Evolutionary conservation across 805 yeast genomes (phyloP).

Genomic region (Saccharomyces jurei): DNA sequence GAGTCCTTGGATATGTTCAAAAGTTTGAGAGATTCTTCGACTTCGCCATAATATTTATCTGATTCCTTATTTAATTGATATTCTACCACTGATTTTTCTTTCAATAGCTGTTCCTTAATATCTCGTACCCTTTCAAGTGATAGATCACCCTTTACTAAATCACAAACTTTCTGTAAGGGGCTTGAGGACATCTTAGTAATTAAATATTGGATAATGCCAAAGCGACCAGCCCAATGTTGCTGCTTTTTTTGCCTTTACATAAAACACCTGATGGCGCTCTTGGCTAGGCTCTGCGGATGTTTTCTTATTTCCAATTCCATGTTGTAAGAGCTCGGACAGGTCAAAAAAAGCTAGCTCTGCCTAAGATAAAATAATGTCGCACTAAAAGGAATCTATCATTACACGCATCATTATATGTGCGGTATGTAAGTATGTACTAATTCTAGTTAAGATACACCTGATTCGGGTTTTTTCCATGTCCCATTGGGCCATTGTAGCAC

Average conservation of each 20-base stretch:
- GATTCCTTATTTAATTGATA: conserved; percentile 65
- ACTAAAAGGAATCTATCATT: neutral
- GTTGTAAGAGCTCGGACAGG: neutral
- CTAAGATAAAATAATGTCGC: neutral
- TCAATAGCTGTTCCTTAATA: conserved; percentile 46
- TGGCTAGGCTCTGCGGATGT: neutral
- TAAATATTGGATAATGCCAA: neutral
- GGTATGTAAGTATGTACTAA: neutral
- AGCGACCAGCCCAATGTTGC: neutral
- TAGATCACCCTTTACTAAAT: conserved; percentile 32
- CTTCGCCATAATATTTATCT: conserved; percentile 51
- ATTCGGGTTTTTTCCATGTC: conserved; percentile 40
- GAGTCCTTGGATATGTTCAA: conserved; percentile 37
- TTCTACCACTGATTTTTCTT: conserved; percentile 71
- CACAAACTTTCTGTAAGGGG: conserved; percentile 23
- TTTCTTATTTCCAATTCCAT: neutral
- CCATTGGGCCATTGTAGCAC: conserved; percentile 53
- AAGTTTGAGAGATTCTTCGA: conserved; percentile 38
- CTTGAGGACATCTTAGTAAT: neutral
- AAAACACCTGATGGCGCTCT: neutral
- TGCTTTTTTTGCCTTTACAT: neutral
- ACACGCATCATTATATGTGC: neutral
- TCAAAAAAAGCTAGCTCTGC: neutral
- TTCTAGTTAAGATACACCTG: conserved; percentile 40
- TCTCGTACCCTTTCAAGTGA: conserved; percentile 49